phyloP scores from a whole-genome alignment of 768 basidiomycete genomes.

The Naematelia encephala region DNA sequence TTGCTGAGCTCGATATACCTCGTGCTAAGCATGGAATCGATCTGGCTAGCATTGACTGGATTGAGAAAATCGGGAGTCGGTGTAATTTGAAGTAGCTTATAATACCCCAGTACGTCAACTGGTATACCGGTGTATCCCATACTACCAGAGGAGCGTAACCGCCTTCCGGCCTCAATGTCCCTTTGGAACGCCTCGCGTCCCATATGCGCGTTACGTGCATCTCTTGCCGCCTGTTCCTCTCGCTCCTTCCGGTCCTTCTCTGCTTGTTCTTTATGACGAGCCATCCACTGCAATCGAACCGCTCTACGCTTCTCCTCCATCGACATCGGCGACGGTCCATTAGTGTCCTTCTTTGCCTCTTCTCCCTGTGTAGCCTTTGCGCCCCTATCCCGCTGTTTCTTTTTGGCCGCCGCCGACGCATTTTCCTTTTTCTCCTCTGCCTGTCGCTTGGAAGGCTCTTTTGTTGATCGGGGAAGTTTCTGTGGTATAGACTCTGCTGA shows the following conservation, averaged over 20 bases:
- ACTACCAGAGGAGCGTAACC: too few relatives aligned
- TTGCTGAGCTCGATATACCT: neutral
- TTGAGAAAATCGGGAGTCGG: neutral
- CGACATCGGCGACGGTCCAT: too few relatives aligned
- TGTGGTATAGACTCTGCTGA: too few relatives aligned
- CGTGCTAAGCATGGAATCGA: neutral
- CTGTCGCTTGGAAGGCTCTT: too few relatives aligned
- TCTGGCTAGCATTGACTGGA: neutral
- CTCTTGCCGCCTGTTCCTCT: neutral
- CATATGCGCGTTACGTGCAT: too few relatives aligned
- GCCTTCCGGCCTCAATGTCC: too few relatives aligned
- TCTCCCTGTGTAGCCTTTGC: neutral
- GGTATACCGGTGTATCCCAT: neutral
- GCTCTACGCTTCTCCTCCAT: neutral
- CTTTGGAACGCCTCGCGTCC: too few relatives aligned
- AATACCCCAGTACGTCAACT: neutral
- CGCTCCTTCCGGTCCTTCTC: too few relatives aligned
- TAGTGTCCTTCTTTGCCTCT: neutral
- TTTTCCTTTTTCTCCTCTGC: too few relatives aligned
- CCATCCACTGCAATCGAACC: neutral
- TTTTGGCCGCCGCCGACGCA: too few relatives aligned
- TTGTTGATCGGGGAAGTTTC: too few relatives aligned
- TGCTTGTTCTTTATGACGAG: neutral
- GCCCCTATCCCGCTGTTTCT: too few relatives aligned
- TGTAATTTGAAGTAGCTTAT: neutral